phyloP scores from a whole-genome alignment of 2,329 filamentous ascomycete genomes.

The Delphinella strobiligena region DNA sequence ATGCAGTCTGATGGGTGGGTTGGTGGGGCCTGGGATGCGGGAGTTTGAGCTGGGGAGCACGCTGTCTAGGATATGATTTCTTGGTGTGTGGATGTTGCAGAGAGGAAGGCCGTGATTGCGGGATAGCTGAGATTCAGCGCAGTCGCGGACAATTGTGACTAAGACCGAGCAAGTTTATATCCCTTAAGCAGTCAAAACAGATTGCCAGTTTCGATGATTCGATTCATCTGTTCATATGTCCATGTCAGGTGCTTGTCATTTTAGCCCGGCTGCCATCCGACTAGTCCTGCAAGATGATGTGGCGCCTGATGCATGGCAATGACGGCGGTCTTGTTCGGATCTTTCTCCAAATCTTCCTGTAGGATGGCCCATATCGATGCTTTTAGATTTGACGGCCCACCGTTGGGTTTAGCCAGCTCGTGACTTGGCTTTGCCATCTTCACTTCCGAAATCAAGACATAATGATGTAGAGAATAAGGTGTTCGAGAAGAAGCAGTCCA shows the following conservation, averaged over 20 bases:
- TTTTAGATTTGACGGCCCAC: too few relatives aligned
- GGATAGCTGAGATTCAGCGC: background rate
- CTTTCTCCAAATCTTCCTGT: background rate
- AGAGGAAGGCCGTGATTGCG: background rate
- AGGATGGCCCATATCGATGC: background rate
- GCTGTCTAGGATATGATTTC: too few relatives aligned
- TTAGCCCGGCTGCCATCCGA: background rate
- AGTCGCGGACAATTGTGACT: background rate
- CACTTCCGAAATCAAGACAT: too few relatives aligned
- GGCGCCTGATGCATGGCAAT: background rate
- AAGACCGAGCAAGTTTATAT: background rate
- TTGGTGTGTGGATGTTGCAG: too few relatives aligned
- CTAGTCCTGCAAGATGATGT: background rate
- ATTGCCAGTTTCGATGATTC: background rate
- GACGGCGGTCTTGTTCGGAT: background rate
- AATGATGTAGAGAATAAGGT: too few relatives aligned
- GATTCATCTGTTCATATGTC: background rate
- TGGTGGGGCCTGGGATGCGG: too few relatives aligned
- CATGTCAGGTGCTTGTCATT: background rate
- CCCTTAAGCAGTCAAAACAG: background rate
- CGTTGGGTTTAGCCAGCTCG: too few relatives aligned
- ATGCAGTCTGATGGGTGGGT: too few relatives aligned
- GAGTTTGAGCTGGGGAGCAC: too few relatives aligned
- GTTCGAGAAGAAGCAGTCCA: too few relatives aligned
- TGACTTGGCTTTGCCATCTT: too few relatives aligned